Base-by-base conservation (phyloP, 768 basidiomycete species). In the Lentinula aciculospora region DNA sequence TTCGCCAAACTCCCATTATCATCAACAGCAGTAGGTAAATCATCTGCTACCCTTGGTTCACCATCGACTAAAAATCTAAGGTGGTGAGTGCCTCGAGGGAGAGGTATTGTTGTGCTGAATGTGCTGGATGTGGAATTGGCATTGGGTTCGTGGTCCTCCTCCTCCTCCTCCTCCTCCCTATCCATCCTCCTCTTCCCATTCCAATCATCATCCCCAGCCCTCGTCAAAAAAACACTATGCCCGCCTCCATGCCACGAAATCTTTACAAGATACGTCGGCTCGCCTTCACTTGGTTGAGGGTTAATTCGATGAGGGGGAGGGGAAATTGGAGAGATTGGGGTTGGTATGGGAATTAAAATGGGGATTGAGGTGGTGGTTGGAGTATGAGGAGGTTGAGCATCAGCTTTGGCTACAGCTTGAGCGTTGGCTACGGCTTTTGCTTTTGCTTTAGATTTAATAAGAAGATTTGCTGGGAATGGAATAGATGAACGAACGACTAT, bases 41-140 rank as follows among this genome's bases (percentile, higher is more conserved):
- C 84, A 61, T 87, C 81, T 2, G 88, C 82, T 6, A 89, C 83
- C 60, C 88, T 83, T 85, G 88, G 93, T 46, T 85, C 81, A 47
- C 89, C 91, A 69, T 98, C 96, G 60, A 98, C 91, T 62, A 98
- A 83, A 77, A 97, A 98, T 58, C 94, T 92, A 68, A 98, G 80
- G 62, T 94, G 91, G 67, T 98, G 94, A 0, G 94, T 94, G 15
- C 96, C 96, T 0, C 94, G 93, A 9, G 84, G 82, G 0, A 98
- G 81, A 45, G 64, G 36, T 46, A 82, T 74, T n/a, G 69, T 74
- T 3, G 74, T 68, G 31, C 67, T 62, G 65, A 68, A 78, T 12
- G 70, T 60, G 25, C n/a, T n/a, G n/a, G n/a, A n/a, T n/a, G n/a
- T n/a, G 68, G 61, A 1, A 74, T 70, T 7, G 32, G 13, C 13